Percentiles rank a stretch among this genome's conserved stretches.
These are phyloP conservation scores for Ceratobasidium theobromae DNA, from an alignment of 1,284 basidiomycete species.

Conservation along the genomic window DNA sequence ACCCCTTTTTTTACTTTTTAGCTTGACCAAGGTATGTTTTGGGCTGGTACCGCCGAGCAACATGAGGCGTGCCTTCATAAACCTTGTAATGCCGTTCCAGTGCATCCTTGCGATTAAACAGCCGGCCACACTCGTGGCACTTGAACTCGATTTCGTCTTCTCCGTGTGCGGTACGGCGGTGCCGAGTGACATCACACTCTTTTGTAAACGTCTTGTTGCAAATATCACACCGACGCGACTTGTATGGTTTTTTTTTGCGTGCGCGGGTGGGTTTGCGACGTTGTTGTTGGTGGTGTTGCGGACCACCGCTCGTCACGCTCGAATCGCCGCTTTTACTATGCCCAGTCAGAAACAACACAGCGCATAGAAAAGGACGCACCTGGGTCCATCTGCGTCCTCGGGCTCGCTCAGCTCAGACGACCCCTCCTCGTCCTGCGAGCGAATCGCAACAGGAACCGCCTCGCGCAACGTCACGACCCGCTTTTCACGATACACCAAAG, in stretches of 20 bases:
- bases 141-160: conserved; percentile 31
- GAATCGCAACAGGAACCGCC: neutral
- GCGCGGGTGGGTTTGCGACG: conserved; percentile 26
- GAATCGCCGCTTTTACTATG: conserved; percentile 25
- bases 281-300: too few species aligned
- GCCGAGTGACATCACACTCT: conserved; percentile 26
- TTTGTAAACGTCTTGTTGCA: conserved; percentile 32
- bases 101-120: conserved; percentile 28
- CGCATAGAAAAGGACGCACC: conserved; percentile 4
- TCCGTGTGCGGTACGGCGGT: conserved; percentile 25
- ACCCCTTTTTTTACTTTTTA: conserved; percentile 17
- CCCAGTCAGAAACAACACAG: neutral
- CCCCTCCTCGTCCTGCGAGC: conserved; percentile 15
- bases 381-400: conserved; percentile 28
- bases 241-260: conserved; percentile 27
- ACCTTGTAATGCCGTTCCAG: conserved; percentile 30
- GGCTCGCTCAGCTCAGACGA: conserved; percentile 29
- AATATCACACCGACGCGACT: conserved; percentile 27
- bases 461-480: conserved; percentile 12
- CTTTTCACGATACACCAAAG: neutral
- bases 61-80: conserved; percentile 28
- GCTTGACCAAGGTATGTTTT: conserved; percentile 22
- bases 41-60: conserved; percentile 24
- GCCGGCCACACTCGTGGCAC: conserved; percentile 26
- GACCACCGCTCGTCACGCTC: conserved; percentile 4